Percentiles rank a stretch among this genome's conserved stretches.
Conservation (phyloP, 2,329 filamentous ascomycete genomes). For the Sporothrix sp. region DNA sequence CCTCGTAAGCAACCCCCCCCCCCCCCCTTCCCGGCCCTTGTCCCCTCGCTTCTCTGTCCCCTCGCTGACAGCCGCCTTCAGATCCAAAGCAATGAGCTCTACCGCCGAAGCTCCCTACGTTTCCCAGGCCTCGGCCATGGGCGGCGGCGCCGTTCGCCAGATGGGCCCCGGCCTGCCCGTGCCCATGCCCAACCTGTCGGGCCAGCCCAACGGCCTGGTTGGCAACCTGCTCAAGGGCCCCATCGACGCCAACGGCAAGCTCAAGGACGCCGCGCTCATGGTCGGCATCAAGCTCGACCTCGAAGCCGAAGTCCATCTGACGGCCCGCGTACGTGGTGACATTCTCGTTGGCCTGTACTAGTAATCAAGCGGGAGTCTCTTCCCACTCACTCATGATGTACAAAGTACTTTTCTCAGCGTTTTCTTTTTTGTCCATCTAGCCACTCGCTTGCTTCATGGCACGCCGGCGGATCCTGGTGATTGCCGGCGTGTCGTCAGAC, state of each 20-base stretch:
- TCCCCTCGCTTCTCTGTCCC: no score
- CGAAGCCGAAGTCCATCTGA: constrained; percentile 53
- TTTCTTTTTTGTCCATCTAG: background rate
- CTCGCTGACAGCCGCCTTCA: background rate
- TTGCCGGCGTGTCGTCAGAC: no score
- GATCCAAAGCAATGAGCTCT: constrained; percentile 17
- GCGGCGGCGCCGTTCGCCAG: constrained; percentile 10
- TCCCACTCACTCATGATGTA: no score
- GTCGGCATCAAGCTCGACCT: constrained; percentile 55
- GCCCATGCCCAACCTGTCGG: constrained; percentile 28
- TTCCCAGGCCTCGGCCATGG: constrained; percentile 12
- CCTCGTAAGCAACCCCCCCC: constrained; percentile 18
- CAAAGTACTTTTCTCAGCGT: no score
- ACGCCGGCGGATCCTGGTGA: constrained; percentile 12
- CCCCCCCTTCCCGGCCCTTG: no score
- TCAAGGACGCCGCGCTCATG: constrained; percentile 48
- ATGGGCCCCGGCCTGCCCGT: constrained; percentile 19
- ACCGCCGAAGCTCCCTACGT: constrained; percentile 12
- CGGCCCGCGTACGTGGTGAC: constrained; percentile 50
- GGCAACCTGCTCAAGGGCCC: constrained; percentile 47
- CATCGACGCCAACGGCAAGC: constrained; percentile 45
- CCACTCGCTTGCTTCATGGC: background rate
- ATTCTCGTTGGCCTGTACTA: constrained; percentile 50
- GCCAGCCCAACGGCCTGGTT: constrained; percentile 25
- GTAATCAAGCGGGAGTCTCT: constrained; percentile 1